Percentiles rank a stretch among this genome's conserved stretches.
Evolutionary conservation across 1,284 basidiomycete species (phyloP).

Genomic region (Moesziomyces sp.): DNA sequence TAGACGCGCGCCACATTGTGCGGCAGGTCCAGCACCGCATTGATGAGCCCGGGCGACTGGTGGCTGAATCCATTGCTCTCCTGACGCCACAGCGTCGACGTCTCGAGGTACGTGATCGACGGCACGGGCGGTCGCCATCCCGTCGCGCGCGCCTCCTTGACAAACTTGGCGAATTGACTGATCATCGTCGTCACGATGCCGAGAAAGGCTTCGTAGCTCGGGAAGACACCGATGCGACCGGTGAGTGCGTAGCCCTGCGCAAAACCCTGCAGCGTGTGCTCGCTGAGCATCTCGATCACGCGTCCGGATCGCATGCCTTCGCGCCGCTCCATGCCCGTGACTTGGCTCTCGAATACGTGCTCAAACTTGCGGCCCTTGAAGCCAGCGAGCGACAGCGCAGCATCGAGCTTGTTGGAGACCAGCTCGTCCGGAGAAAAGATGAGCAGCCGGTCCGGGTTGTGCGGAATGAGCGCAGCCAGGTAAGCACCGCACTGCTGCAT

Average conservation of each 20-base stretch:
- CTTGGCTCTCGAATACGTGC: slow-evolving; percentile 74
- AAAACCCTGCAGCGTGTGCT: slow-evolving; percentile 88
- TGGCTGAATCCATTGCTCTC: slow-evolving; percentile 72
- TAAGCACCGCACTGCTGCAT: slow-evolving; percentile 80
- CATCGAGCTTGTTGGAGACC: slow-evolving; percentile 88
- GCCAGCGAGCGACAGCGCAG: slow-evolving; percentile 72
- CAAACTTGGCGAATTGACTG: slow-evolving; percentile 82
- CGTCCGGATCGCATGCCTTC: slow-evolving; percentile 74
- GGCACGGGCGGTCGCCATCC: slow-evolving; percentile 79
- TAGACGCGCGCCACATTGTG: slow-evolving; percentile 81
- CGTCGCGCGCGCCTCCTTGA: slow-evolving; percentile 78
- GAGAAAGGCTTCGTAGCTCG: slow-evolving; percentile 86
- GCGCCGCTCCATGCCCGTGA: slow-evolving; percentile 72
- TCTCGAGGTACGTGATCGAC: slow-evolving; percentile 86
- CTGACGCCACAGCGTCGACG: slow-evolving; percentile 80
- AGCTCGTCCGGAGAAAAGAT: slow-evolving; percentile 93
- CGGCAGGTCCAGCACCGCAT: slow-evolving; percentile 81
- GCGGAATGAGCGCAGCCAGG: slow-evolving; percentile 70
- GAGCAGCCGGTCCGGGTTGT: slow-evolving; percentile 80
- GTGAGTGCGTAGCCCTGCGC: slow-evolving; percentile 85
- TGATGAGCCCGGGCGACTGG: slow-evolving; percentile 88
- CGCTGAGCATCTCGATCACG: slow-evolving; percentile 85
- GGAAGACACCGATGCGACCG: slow-evolving; percentile 81
- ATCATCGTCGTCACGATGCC: slow-evolving; percentile 72
- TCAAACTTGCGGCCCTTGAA: slow-evolving; percentile 77